A percentile compares a stretch with the other conserved stretches of the same genome.
Conservation (phyloP, 139 green algal genomes). For the Yamagishiella unicocca region DNA sequence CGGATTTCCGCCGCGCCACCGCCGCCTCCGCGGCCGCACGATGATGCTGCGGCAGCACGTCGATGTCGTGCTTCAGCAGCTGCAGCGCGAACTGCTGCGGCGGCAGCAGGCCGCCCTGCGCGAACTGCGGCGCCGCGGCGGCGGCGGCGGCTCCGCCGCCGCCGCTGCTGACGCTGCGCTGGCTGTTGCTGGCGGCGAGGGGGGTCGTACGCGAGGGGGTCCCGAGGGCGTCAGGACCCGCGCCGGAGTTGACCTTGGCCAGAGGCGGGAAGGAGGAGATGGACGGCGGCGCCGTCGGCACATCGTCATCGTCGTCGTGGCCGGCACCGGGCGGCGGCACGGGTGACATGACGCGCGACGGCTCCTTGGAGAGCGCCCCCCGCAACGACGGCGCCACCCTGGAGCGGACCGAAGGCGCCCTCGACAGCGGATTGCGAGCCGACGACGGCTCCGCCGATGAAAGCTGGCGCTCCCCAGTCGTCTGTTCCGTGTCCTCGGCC, state of each 20-base stretch:
- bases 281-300: too few species aligned
- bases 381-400: background rate
- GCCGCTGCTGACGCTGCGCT: slow-evolving; percentile 1
- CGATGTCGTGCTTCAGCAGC: slow-evolving; percentile 55
- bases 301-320: too few species aligned
- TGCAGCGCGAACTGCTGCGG: slow-evolving; percentile 60
- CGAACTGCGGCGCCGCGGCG: background rate
- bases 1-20: background rate
- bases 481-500: background rate
- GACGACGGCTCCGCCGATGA: slow-evolving; percentile 2
- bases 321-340: too few species aligned
- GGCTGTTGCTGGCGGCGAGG: background rate
- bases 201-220: too few species aligned
- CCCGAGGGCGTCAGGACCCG: too few species aligned
- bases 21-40: slow-evolving; percentile 14
- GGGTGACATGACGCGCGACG: background rate
- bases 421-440: background rate
- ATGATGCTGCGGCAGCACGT: slow-evolving; percentile 51
- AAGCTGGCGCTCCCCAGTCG: too few species aligned
- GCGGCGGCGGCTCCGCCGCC: background rate
- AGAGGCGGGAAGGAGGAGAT: too few species aligned
- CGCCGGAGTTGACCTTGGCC: too few species aligned
- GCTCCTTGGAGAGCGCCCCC: background rate
- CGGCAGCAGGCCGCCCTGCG: slow-evolving; percentile 38
- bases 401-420: background rate